Evolutionary conservation across 495 filamentous ascomycete genomes (phyloP).

Genomic region (Penicillium longicatenatum): DNA sequence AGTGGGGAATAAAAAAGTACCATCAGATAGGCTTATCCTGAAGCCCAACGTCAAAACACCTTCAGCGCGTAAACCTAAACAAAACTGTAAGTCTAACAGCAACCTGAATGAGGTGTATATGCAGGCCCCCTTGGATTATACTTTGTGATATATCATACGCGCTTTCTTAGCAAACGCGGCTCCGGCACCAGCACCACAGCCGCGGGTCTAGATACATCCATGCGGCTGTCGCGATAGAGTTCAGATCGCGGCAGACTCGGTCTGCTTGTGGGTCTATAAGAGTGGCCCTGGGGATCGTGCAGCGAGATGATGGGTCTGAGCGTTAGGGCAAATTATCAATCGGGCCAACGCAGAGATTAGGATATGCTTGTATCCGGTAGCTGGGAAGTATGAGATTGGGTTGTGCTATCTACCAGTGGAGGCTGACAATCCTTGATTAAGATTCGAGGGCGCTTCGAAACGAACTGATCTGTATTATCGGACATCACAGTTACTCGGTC

Average conservation of each 20-base stretch:
- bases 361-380: constrained; percentile 8
- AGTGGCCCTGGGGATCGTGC: constrained; percentile 7
- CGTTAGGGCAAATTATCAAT: constrained; percentile 22
- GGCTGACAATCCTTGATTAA: not conserved
- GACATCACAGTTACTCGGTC: constrained; percentile 8
- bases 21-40: not conserved
- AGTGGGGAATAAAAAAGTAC: not conserved
- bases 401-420: not conserved
- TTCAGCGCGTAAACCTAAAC: not conserved
- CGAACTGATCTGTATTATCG: not conserved
- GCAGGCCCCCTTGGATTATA: not conserved
- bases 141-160: constrained; percentile 1
- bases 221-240: constrained; percentile 12
- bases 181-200: not conserved
- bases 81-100: not conserved
- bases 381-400: not conserved
- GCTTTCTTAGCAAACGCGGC: not conserved
- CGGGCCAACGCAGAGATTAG: constrained; percentile 15
- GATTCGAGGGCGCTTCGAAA: not conserved
- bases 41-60: not conserved
- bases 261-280: constrained; percentile 21
- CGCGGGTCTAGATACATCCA: not conserved
- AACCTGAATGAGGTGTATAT: not conserved
- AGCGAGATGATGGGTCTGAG: constrained; percentile 13
- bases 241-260: not conserved